Conservation (phyloP, 768 basidiomycete species). For the Psilocybe tampanensis region DNA sequence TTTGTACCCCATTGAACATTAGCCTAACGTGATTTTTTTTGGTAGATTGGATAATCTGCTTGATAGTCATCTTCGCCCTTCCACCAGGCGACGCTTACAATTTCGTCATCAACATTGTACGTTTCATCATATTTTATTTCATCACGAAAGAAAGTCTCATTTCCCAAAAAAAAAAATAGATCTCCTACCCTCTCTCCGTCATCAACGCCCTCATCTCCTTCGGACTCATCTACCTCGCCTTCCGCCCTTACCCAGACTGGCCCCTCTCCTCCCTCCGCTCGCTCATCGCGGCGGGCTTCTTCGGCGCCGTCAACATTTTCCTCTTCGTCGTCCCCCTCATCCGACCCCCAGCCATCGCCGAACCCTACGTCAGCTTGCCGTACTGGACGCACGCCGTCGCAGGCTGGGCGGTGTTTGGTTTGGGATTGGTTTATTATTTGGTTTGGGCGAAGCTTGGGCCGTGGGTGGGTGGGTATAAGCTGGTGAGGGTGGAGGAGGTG, state of each 20-base stretch:
- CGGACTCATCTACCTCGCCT: constrained; percentile 45
- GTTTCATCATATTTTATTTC: constrained; percentile 21
- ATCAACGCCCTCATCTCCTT: constrained; percentile 55
- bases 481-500: constrained; percentile 29
- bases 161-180: constrained; percentile 16
- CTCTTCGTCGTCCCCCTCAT: constrained; percentile 55
- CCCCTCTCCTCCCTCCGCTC: constrained; percentile 6
- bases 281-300: constrained; percentile 39
- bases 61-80: constrained; percentile 38
- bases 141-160: not conserved
- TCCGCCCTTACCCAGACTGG: constrained; percentile 20
- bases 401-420: constrained; percentile 40
- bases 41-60: constrained; percentile 37
- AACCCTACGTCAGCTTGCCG: constrained; percentile 52
- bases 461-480: constrained; percentile 29
- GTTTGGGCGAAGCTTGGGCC: constrained; percentile 18
- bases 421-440: constrained; percentile 27
- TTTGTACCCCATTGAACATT: not conserved
- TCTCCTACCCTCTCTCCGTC: constrained; percentile 50
- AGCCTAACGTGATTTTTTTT: not conserved
- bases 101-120: constrained; percentile 59
- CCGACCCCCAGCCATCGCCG: constrained; percentile 48
- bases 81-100: constrained; percentile 72
- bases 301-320: constrained; percentile 63
- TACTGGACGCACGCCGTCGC: constrained; percentile 54